Base-by-base conservation (phyloP, 2,329 filamentous ascomycete species). In the Chaetomium sp. region DNA sequence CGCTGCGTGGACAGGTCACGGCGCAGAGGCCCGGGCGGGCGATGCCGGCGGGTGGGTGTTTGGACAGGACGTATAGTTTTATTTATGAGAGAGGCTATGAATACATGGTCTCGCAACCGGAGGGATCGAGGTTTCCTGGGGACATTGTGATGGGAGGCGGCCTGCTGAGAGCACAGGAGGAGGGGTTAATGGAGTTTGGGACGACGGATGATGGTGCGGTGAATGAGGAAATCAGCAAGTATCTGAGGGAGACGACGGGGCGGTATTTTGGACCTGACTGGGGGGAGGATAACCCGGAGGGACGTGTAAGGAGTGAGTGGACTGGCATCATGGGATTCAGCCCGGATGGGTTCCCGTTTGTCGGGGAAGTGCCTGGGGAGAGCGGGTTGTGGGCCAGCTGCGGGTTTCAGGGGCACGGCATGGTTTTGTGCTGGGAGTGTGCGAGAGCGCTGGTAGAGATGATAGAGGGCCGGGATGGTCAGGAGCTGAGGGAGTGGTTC, bases 331-430 rank as follows among this genome's bases (percentile, higher is more conserved):
- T 86, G 82, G 84, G 83, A 0, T 84, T 81, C 67, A 83, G 79
- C 8, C 75, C 79, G 3, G 84, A 87, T 71, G 79, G 80, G 0
- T 75, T 82, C 51, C 84, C 85, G 0, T 78, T 85, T 53, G 80
- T 87, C 0, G 84, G 84, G 0, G 74, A 78, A 65, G 74, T 85
- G 63, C 78, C 79, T 3, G 78, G 73, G 0, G 73, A 80, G 50
- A 68, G 76, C 80, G 58, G 80, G 0, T 71, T 89, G 25, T 88
- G 83, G 79, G 76, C 87, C 1, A 79, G 81, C 35, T 85, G 83
- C 3, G 82, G 85, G 6, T 90, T 90, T 68, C 87, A 88, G 68
- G 88, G 88, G 0, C 86, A 90, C 72, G 86, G 87, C 0, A 90
- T 89, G 87, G 87, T 87, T 1, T 74, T 86, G 35, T 85, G 85